Conservation (phyloP, 441 rosid genomes). For the Bocquillonia castaneifolia region DNA sequence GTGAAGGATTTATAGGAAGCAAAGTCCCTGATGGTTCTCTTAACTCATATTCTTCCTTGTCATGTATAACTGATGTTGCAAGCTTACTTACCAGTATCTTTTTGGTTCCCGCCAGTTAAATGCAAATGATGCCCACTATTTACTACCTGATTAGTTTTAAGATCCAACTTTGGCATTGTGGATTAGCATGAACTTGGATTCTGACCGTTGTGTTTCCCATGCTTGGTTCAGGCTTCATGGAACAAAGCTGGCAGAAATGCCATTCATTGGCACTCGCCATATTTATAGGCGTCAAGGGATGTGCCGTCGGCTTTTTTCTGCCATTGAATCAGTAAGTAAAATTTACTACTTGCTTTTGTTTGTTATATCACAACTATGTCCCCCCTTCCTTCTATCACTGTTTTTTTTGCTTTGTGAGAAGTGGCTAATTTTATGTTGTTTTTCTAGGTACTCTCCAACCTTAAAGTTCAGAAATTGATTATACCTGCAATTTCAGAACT, state of each 20-base stretch:
- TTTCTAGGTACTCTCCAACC: constrained; percentile 57
- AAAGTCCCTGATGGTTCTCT: background rate
- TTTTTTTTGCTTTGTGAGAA: constrained; percentile 4
- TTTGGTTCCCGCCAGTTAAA: background rate
- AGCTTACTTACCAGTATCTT: background rate
- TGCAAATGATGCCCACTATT: background rate
- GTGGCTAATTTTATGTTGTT: constrained; percentile 14
- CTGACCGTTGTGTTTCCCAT: constrained; percentile 17
- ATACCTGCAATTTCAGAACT: constrained; percentile 94
- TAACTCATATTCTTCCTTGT: background rate
- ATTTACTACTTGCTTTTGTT: background rate
- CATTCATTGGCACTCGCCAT: constrained; percentile 96
- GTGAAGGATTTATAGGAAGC: background rate
- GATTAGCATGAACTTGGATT: constrained; percentile 17
- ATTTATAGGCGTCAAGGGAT: constrained; percentile 96
- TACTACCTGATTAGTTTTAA: background rate
- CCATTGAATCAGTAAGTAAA: constrained; percentile 73
- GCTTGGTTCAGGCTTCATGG: constrained; percentile 74
- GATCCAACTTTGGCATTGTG: constrained; percentile 1
- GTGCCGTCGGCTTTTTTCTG: constrained; percentile 88
- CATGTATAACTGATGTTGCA: background rate
- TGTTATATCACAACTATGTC: too few species aligned
- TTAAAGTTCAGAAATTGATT: constrained; percentile 75
- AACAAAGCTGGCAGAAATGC: constrained; percentile 85
- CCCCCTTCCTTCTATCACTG: too few species aligned